Percentiles rank a stretch among this genome's conserved stretches.
Evolutionary conservation across 495 filamentous ascomycete genomes (phyloP).

Genomic region (Neurospora terricola): DNA sequence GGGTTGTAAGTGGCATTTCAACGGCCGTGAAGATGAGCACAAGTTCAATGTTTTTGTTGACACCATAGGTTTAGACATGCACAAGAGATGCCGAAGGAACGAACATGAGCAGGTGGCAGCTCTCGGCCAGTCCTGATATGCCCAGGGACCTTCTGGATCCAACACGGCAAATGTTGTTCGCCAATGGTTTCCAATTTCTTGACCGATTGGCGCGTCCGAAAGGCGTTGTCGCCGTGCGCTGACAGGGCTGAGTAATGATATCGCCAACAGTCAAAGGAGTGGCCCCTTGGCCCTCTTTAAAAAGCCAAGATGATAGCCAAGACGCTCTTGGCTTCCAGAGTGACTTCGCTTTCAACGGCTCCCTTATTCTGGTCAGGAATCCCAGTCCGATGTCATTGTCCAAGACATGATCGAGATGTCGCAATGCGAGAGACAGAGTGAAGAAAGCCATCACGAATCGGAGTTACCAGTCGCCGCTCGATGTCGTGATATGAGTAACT

Average conservation of each 20-base stretch:
- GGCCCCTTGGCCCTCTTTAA: background rate
- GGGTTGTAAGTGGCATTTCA: background rate
- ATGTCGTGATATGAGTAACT: background rate
- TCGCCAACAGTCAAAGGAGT: background rate
- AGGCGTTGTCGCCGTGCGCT: background rate
- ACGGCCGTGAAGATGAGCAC: background rate
- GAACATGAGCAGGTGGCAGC: background rate
- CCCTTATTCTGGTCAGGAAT: background rate
- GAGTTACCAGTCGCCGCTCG: background rate
- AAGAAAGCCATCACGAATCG: background rate
- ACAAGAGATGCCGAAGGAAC: background rate
- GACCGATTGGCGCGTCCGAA: background rate
- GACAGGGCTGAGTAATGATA: background rate
- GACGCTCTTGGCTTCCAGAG: background rate
- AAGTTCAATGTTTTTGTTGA: background rate
- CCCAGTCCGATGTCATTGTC: background rate
- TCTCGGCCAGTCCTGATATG: background rate
- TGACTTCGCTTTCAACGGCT: background rate
- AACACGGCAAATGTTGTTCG: background rate
- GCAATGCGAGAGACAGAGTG: background rate
- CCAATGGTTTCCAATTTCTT: background rate
- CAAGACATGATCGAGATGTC: background rate
- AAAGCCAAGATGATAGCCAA: background rate
- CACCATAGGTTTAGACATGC: background rate
- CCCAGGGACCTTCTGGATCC: background rate